These are phyloP conservation scores for Knufia petricola DNA, from an alignment of 2,329 filamentous ascomycete species.

Conservation along the genomic window DNA sequence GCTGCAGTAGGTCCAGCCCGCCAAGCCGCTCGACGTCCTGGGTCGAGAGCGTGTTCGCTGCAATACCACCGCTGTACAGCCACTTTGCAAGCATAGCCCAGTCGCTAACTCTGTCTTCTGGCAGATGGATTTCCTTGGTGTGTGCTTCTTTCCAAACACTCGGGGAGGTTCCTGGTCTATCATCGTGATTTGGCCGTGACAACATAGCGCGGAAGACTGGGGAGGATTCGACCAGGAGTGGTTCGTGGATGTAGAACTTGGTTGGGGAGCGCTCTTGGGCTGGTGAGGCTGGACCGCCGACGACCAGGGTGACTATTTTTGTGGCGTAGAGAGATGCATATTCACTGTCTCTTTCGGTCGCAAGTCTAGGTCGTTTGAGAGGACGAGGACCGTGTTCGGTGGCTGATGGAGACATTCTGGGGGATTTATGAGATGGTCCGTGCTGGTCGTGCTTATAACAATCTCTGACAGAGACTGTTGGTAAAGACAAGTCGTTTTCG, in stretches of 20 bases:
- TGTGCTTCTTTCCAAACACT: slow-evolving; percentile 2
- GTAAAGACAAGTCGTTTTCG: too few relatives aligned
- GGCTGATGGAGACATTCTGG: too few relatives aligned
- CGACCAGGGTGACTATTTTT: neutral
- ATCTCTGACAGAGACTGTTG: too few relatives aligned
- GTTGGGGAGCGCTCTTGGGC: neutral
- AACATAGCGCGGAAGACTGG: slow-evolving; percentile 2
- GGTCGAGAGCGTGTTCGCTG: neutral
- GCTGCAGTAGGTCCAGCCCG: neutral
- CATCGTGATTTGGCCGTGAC: neutral
- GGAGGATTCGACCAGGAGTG: neutral
- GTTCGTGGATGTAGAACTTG: neutral
- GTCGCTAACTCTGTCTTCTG: slow-evolving; percentile 3
- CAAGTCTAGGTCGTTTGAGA: too few relatives aligned
- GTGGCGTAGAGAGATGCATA: neutral
- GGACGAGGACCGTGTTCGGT: too few relatives aligned
- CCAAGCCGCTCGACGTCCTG: neutral
- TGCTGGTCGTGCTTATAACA: too few relatives aligned
- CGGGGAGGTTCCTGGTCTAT: neutral
- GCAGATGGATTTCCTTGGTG: neutral
- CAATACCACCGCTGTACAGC: neutral
- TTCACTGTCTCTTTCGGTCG: too few relatives aligned
- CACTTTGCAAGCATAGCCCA: neutral
- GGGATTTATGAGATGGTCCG: too few relatives aligned
- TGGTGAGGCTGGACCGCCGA: slow-evolving; percentile 2